These are phyloP conservation scores for Oryza glaberrima DNA, from an alignment of 176 grass and related monocot genomes.

Conservation along the genomic window DNA sequence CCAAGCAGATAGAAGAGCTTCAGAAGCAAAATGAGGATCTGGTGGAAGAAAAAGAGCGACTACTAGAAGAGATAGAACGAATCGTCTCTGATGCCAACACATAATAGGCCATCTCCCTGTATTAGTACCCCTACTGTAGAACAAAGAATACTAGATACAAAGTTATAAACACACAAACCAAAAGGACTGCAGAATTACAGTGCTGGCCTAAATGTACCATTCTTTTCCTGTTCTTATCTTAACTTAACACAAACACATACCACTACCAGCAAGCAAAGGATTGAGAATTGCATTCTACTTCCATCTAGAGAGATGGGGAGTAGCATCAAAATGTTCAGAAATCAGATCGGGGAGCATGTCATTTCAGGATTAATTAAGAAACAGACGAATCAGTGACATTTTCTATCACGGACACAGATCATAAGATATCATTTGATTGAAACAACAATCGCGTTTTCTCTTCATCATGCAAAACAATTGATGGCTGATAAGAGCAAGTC, in stretches of 20 bases:
- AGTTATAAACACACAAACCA: slow-evolving; percentile 40
- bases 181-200: slow-evolving; percentile 8
- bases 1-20: slow-evolving; percentile 80
- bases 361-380: background rate
- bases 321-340: background rate
- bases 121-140: background rate
- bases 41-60: slow-evolving; percentile 49
- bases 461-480: background rate
- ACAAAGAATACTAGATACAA: slow-evolving; percentile 41
- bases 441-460: background rate
- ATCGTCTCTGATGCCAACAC: slow-evolving; percentile 40
- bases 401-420: background rate
- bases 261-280: background rate
- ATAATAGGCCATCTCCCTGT: slow-evolving; percentile 28
- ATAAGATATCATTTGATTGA: too few relatives aligned
- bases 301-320: background rate
- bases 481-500: too few relatives aligned
- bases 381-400: background rate
- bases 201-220: slow-evolving; percentile 40
- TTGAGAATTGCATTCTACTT: background rate
- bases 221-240: slow-evolving; percentile 25
- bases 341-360: background rate
- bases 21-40: slow-evolving; percentile 76
- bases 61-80: slow-evolving; percentile 70
- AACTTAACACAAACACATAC: background rate